Evolutionary conservation across 2,329 filamentous ascomycete genomes (phyloP).

Genomic region (Raffaelea ambrosiae): DNA sequence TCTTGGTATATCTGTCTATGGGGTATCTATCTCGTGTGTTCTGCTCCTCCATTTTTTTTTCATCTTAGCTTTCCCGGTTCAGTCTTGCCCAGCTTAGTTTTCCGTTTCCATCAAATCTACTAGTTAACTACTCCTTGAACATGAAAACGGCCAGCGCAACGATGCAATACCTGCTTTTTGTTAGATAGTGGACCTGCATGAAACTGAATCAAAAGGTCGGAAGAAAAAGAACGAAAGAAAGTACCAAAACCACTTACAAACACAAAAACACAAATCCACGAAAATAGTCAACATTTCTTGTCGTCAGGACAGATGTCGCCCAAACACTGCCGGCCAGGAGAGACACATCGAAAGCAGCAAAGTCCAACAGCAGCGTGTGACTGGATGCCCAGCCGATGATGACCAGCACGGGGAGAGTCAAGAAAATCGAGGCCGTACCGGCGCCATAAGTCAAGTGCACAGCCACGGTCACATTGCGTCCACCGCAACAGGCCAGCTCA

Average conservation of each 20-base stretch:
- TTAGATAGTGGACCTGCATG: too few relatives aligned
- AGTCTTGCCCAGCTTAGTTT: too few relatives aligned
- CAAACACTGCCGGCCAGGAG: constrained; percentile 7
- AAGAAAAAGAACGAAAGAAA: background rate
- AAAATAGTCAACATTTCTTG: constrained; percentile 5
- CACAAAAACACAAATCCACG: constrained; percentile 5
- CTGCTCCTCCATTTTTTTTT: too few relatives aligned
- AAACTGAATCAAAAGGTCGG: too few relatives aligned
- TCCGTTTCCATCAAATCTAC: background rate
- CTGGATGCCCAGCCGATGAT: constrained; percentile 3
- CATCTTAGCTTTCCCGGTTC: too few relatives aligned
- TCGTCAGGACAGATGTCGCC: constrained; percentile 7
- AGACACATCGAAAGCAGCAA: constrained; percentile 5
- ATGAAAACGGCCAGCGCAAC: background rate
- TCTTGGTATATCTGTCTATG: too few relatives aligned
- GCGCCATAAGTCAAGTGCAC: constrained; percentile 4
- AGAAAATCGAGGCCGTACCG: background rate
- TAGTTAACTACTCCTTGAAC: background rate
- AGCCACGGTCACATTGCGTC: background rate
- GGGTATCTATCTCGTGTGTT: too few relatives aligned
- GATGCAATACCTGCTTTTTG: background rate
- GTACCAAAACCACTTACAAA: background rate
- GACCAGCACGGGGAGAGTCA: constrained; percentile 2
- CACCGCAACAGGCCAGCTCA: constrained; percentile 4
- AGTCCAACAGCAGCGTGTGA: constrained; percentile 6